These are phyloP conservation scores for Apiotrichum domesticum DNA, from an alignment of 1,284 basidiomycete genomes.

Conservation along the genomic window DNA sequence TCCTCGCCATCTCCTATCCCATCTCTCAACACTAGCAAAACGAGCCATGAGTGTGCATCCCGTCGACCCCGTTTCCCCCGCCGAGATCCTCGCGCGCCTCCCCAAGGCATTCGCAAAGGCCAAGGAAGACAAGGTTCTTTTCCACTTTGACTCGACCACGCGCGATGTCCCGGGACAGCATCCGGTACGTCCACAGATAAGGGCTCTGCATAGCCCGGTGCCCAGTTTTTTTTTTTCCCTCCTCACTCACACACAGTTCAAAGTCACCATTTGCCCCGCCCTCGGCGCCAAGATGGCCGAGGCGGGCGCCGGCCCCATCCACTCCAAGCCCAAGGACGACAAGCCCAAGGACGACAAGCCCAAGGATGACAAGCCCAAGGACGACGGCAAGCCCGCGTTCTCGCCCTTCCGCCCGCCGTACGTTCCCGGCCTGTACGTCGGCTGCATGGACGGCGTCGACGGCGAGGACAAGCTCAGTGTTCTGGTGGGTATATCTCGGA, in stretches of 20 bases:
- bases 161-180: slow-evolving; percentile 49
- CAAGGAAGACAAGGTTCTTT: slow-evolving; percentile 59
- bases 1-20: neutral
- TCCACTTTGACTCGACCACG: slow-evolving; percentile 68
- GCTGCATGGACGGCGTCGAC: slow-evolving; percentile 61
- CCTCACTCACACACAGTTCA: slow-evolving; percentile 55
- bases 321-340: slow-evolving; percentile 74
- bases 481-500: slow-evolving; percentile 54
- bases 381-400: slow-evolving; percentile 1
- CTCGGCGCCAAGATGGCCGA: slow-evolving; percentile 49
- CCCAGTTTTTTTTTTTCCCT: no score
- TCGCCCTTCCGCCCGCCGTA: slow-evolving; percentile 81
- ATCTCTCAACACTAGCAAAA: neutral
- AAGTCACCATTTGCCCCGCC: slow-evolving; percentile 72
- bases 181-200: neutral
- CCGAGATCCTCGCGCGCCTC: slow-evolving; percentile 58
- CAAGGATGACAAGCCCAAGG: neutral
- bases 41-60: slow-evolving; percentile 22
- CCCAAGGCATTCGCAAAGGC: slow-evolving; percentile 59
- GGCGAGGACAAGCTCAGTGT: slow-evolving; percentile 62
- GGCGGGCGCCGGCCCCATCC: slow-evolving; percentile 48
- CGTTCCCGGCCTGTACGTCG: slow-evolving; percentile 62
- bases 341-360: slow-evolving; percentile 23
- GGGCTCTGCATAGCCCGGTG: no score
- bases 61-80: slow-evolving; percentile 22